Evolutionary conservation across 371 early-diverging fungal species (phyloP), one percentile per base, ranked within the genome.

Genomic region (Choanephora cucurbitarum): DNA sequence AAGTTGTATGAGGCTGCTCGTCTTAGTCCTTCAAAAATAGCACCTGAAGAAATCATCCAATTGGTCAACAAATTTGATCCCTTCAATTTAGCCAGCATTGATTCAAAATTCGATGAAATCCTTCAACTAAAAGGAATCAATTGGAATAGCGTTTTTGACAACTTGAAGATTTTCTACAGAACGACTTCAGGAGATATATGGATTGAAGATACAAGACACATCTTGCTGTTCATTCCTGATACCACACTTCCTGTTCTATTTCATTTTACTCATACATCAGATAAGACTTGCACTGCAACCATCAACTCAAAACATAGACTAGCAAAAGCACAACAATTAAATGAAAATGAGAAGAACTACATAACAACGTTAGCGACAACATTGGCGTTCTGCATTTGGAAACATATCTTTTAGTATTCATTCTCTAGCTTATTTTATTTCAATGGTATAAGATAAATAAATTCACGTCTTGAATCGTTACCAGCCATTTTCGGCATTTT

Each of bases 401-500:
- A 67, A 49, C 48, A 55, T 19, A 43, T 56, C 19, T 41, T 23
- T 7, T 46, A 22, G 17, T 3, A 11, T 40, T 10, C 19, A 19
- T 34, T 14, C 18, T 51, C 11, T 28, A 7, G 7, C 7, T 7
- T 28, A 28, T 28, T 28, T 28, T 28, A 28, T 28, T 28, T 7
- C 28, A 28, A 28, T 7, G 28, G 7, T 28, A 28, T 28, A 28
- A 28, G 7, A 28, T 32, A 32, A 33, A 48, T 18, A 23, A 23
- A 23, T 40, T 40, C 23, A 40, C 39, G 39, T 50, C 39, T 17
- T 41, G 14, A 40, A 50, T 15, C n/a, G 39, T 59, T 60, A 75
- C 76, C 76, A 75, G 28, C 76, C 76, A 57, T 70, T 63, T 47
- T 71, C 64, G 14, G 66, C 62, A 48, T 74, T 73, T 45, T 72